A percentile compares a stretch with the other conserved stretches of the same genome.
Conservation (phyloP, 2,329 filamentous ascomycete species). For the Xylaria sp. region DNA sequence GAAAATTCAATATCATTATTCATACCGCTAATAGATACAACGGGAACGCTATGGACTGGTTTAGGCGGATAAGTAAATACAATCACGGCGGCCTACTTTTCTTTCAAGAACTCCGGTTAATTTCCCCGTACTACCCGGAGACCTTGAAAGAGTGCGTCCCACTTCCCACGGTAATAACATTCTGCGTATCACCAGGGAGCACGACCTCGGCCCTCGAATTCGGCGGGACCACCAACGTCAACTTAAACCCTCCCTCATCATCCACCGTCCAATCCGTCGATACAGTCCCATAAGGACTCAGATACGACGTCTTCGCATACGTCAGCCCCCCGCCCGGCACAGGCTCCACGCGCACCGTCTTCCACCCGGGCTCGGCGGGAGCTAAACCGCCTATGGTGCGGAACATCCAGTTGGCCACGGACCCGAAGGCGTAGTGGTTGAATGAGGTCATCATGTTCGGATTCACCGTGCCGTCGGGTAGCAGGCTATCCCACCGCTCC, state of each 20-base stretch:
- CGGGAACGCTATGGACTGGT: not conserved
- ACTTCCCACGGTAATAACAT: slow-evolving; percentile 31
- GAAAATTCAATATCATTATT: not conserved
- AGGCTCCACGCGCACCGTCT: slow-evolving; percentile 44
- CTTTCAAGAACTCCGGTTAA: not conserved
- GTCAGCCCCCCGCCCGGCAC: slow-evolving; percentile 46
- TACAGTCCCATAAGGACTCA: slow-evolving; percentile 44
- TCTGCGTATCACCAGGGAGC: slow-evolving; percentile 26
- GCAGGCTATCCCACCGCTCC: slow-evolving; percentile 57
- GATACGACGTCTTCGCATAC: slow-evolving; percentile 38
- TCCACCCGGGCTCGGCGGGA: slow-evolving; percentile 49
- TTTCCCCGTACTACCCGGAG: slow-evolving; percentile 2
- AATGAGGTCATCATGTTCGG: slow-evolving; percentile 55
- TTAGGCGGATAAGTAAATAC: not conserved
- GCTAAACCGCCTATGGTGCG: slow-evolving; percentile 49
- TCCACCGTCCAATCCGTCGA: slow-evolving; percentile 39
- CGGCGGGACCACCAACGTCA: slow-evolving; percentile 34
- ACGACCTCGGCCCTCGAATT: slow-evolving; percentile 34
- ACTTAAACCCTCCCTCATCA: slow-evolving; percentile 26
- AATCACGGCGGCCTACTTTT: not conserved
- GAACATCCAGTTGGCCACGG: slow-evolving; percentile 55
- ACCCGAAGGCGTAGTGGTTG: slow-evolving; percentile 57
- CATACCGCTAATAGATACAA: not conserved
- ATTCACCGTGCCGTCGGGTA: slow-evolving; percentile 52
- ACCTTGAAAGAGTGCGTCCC: slow-evolving; percentile 32